These are phyloP conservation scores for Pulveroboletus ravenelii DNA, from an alignment of 768 basidiomycete genomes.

Conservation along the genomic window DNA sequence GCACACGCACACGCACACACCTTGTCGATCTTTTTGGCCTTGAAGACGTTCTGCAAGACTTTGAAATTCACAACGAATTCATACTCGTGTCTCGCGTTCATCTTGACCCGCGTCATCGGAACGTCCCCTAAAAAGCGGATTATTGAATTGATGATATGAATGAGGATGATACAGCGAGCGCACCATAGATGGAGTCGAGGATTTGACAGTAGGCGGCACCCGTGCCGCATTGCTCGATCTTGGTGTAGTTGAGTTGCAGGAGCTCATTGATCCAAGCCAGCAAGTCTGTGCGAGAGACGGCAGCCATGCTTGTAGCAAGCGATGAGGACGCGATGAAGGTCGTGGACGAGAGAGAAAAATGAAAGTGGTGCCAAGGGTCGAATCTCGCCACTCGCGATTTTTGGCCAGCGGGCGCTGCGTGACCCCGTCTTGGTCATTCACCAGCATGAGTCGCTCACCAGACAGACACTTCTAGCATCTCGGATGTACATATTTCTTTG, in stretches of 20 bases:
- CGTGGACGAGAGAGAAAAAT: slow-evolving; percentile 3
- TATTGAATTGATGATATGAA: slow-evolving; percentile 7
- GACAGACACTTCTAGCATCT: not conserved
- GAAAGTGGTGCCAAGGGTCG: slow-evolving; percentile 1
- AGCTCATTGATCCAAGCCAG: slow-evolving; percentile 93
- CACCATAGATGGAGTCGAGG: slow-evolving; percentile 91
- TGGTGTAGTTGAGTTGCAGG: slow-evolving; percentile 85
- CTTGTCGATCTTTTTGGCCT: slow-evolving; percentile 91
- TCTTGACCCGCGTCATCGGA: slow-evolving; percentile 90
- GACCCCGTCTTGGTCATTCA: not conserved
- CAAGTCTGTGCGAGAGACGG: slow-evolving; percentile 77
- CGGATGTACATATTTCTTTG: not conserved
- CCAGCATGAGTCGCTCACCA: not conserved
- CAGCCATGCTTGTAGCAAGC: slow-evolving; percentile 42
- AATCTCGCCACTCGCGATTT: slow-evolving; percentile 7
- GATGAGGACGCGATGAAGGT: slow-evolving; percentile 6
- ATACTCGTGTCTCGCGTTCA: slow-evolving; percentile 94
- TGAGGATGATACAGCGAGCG: slow-evolving; percentile 26
- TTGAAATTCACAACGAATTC: slow-evolving; percentile 96
- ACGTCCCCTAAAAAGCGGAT: slow-evolving; percentile 60
- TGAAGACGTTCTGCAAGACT: slow-evolving; percentile 90
- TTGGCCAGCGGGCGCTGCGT: not conserved
- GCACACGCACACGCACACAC: slow-evolving; percentile 37
- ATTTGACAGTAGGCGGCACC: slow-evolving; percentile 95
- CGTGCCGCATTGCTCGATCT: slow-evolving; percentile 86